Evolutionary conservation across 1,284 basidiomycete species (phyloP).

Genomic region (Apiotrichum domesticum): DNA sequence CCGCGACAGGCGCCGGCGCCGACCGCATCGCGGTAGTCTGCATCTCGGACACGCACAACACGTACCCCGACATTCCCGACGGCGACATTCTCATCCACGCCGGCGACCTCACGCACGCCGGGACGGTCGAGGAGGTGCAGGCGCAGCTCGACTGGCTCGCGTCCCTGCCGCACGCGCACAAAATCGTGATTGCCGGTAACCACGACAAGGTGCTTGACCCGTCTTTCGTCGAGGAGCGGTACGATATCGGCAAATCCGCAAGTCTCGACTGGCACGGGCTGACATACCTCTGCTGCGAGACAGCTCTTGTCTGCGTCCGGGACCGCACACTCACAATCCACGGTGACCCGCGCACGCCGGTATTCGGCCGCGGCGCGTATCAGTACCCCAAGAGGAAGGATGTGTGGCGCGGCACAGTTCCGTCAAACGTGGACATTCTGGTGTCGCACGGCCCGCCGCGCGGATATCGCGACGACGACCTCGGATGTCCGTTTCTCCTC

Average conservation of each 20-base stretch:
- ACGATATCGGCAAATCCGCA: neutral
- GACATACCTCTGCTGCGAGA: neutral
- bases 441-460: neutral
- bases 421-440: neutral
- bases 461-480: neutral
- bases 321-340: neutral
- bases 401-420: neutral
- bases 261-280: slow-evolving; percentile 1
- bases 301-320: neutral
- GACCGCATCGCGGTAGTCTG: neutral
- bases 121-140: neutral
- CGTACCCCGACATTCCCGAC: neutral
- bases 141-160: slow-evolving; percentile 5
- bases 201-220: slow-evolving; percentile 3
- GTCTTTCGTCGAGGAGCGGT: neutral
- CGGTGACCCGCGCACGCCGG: neutral
- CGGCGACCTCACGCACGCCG: neutral
- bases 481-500: neutral
- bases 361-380: neutral
- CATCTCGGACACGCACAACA: slow-evolving; percentile 4
- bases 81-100: slow-evolving; percentile 6
- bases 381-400: neutral
- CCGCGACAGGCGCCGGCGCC: too few relatives aligned
- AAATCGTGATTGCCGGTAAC: slow-evolving; percentile 5
- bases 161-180: slow-evolving; percentile 6